Evolutionary conservation across 805 yeast genomes (phyloP), one percentile per base, ranked within the genome.

Genomic region (Helenozyma rhizophorensis): DNA sequence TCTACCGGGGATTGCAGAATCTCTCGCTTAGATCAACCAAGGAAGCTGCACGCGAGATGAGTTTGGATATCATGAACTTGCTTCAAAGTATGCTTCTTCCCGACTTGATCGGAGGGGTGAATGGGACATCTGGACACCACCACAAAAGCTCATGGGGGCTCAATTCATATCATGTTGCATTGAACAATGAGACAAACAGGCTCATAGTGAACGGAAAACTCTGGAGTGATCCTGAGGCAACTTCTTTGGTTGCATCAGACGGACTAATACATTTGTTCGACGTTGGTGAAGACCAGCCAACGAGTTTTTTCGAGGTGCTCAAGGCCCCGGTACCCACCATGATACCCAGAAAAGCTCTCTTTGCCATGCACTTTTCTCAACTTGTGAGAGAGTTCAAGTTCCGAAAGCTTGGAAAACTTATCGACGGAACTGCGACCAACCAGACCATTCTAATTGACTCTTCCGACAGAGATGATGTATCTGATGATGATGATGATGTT

Each of bases 311-410:
- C 18, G 21, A 32, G 3, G 45, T 32, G 2, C 34, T 61, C 30
- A 45, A 44, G 5, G 37, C 58, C 5, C 40, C 51, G 3, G 27
- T 46, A 8, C 58, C 48, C 4, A 46, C 45, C 1, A 48, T 66
- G 48, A 51, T 48, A 3, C 66, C 70, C 2, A 38, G 64, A 14
- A 64, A 58, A 34, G 55, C 63, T 5, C 50, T 67, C 19, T 58
- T 43, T 41, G 69, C 70, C 1, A 43, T 62, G 38, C 67, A 78
- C 37, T 78, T 76, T 31, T 65, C 80, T 2, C 65, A 65, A 17
- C 78, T 85, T 52, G 89, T 84, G 5, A 69, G 72, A n/a, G 95
- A 86, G 46, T 44, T 86, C 11, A 65, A 74, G 27, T 73, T 84
- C 33, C 72, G 88, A 37, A 69, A 72, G 9, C 56, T 86, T 13